Percentiles rank a stretch among this genome's conserved stretches.
phyloP scores from a whole-genome alignment of 345 rosid genomes.

The Sonneratia alba region DNA sequence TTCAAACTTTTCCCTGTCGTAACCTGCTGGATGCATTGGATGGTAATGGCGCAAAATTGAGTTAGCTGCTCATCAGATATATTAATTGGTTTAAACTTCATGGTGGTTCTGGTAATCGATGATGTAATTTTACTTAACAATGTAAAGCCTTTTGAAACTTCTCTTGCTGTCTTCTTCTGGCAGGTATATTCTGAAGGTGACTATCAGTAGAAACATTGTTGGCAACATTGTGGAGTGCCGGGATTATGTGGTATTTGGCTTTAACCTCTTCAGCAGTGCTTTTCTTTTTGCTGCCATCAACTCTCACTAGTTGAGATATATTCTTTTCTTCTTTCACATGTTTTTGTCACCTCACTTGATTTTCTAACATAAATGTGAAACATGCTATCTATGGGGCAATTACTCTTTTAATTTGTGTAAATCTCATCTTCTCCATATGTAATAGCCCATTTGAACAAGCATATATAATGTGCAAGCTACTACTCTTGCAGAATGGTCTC shows the following conservation, averaged over 20 bases:
- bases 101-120: background rate
- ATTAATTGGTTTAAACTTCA: background rate
- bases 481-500: background rate
- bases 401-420: background rate
- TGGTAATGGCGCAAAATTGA: no score
- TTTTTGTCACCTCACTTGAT: no score
- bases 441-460: background rate
- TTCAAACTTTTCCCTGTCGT: background rate
- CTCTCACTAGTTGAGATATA: no score
- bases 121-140: background rate
- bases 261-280: background rate
- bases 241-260: conserved; percentile 32
- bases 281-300: no score
- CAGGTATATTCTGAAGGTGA: conserved; percentile 46
- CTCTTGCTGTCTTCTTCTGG: background rate
- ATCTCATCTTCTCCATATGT: background rate
- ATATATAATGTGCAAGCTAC: background rate
- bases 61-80: background rate
- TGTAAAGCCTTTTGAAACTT: background rate
- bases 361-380: background rate
- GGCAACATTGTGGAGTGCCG: conserved; percentile 36
- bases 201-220: conserved; percentile 34
- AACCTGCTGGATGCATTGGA: no score
- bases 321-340: no score
- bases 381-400: background rate